These are phyloP conservation scores for Cyclotella distinguenda DNA, from an alignment of 108 stramenopile genomes.

Conservation along the genomic window DNA sequence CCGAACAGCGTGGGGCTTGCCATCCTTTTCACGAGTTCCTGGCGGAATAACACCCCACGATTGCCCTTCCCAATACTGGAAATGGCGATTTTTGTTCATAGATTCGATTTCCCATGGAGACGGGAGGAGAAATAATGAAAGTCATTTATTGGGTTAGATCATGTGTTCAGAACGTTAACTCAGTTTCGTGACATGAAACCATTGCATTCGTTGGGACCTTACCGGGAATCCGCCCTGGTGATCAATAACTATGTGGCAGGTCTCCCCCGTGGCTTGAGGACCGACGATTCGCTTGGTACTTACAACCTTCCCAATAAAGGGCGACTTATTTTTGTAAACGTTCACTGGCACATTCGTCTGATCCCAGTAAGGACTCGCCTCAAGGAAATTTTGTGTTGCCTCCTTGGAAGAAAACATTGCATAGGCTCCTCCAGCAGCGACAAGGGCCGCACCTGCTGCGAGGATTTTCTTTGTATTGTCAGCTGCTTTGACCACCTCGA, in stretches of 20 bases:
- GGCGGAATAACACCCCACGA: conserved; percentile 93
- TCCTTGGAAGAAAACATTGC: conserved; percentile 32
- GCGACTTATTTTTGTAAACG: conserved; percentile 82
- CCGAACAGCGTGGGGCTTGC: conserved; percentile 95
- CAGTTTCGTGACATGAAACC: too few relatives aligned
- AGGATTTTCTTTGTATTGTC: conserved; percentile 69
- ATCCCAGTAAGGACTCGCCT: conserved; percentile 79
- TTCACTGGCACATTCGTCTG: conserved; percentile 73
- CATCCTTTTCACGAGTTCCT: conserved; percentile 90
- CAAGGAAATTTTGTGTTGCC: conserved; percentile 73
- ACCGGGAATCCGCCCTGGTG: conserved; percentile 77
- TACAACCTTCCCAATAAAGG: conserved; percentile 75
- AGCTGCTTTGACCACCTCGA: conserved; percentile 58
- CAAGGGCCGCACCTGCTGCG: conserved; percentile 59
- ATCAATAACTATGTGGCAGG: conserved; percentile 82
- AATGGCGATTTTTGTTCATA: too few relatives aligned
- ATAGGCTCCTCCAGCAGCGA: conserved; percentile 64
- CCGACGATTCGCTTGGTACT: conserved; percentile 85
- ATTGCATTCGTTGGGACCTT: conserved; percentile 1
- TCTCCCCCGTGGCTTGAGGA: conserved; percentile 72
- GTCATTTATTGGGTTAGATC: too few relatives aligned
- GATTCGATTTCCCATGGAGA: too few relatives aligned
- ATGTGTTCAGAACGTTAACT: too few relatives aligned
- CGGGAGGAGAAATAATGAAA: too few relatives aligned
- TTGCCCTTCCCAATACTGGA: conserved; percentile 87